Evolutionary conservation across 345 rosid species (phyloP).

Genomic region (Sonneratia caseolaris): DNA sequence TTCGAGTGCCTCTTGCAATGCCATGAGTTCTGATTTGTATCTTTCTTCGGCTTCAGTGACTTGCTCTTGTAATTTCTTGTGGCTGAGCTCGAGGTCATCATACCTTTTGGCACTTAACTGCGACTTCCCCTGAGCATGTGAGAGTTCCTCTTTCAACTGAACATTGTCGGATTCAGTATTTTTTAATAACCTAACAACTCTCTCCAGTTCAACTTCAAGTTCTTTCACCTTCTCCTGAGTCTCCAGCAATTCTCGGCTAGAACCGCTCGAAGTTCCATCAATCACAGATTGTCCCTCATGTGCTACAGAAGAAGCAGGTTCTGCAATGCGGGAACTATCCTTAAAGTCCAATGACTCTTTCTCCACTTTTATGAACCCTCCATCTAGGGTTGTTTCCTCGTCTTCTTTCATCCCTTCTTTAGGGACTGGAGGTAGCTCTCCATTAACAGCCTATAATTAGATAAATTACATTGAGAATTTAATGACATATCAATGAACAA

Average conservation of each 20-base stretch:
- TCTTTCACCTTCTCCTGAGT: conserved; percentile 77
- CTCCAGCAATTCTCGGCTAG: conserved; percentile 64
- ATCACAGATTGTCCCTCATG: conserved; percentile 17
- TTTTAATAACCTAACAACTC: conserved; percentile 54
- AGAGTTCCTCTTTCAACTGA: conserved; percentile 43
- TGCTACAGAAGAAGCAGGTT: conserved; percentile 16
- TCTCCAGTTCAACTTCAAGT: conserved; percentile 67
- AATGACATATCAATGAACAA: neutral
- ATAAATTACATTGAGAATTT: conserved; percentile 6
- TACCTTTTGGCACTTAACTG: conserved; percentile 48
- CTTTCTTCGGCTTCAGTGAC: conserved; percentile 56
- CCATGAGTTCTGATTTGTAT: conserved; percentile 40
- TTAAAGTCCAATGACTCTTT: conserved; percentile 25
- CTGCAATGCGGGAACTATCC: conserved; percentile 29
- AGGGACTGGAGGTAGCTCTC: conserved; percentile 30
- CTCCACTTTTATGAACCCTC: conserved; percentile 87
- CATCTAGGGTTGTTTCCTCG: conserved; percentile 61
- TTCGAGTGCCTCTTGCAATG: conserved; percentile 54
- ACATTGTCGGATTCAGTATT: conserved; percentile 57
- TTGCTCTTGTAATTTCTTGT: conserved; percentile 60
- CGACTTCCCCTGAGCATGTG: conserved; percentile 44
- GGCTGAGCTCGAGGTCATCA: conserved; percentile 52
- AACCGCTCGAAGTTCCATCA: conserved; percentile 46
- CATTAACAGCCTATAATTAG: conserved; percentile 35
- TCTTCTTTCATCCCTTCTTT: conserved; percentile 62